A percentile compares a stretch with the other conserved stretches of the same genome.
Evolutionary conservation across 2,329 filamentous ascomycete genomes (phyloP).

Genomic region (Botryosphaeria dothidea): DNA sequence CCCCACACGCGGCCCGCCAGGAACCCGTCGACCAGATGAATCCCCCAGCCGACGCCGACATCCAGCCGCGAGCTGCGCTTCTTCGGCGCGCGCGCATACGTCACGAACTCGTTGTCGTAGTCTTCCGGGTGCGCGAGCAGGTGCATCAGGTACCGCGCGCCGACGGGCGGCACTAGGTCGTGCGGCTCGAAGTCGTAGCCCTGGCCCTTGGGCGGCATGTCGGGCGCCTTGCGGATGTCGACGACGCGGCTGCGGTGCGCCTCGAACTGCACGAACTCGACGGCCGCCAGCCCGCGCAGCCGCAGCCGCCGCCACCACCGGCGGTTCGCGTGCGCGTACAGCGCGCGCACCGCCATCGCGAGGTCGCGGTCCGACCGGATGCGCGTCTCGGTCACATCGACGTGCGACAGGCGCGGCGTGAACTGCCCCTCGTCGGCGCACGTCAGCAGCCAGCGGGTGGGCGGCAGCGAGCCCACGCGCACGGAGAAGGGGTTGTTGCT

Average conservation of each 20-base stretch:
- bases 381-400: slow-evolving; percentile 34
- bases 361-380: slow-evolving; percentile 39
- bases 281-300: slow-evolving; percentile 37
- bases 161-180: slow-evolving; percentile 41
- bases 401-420: slow-evolving; percentile 39
- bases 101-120: slow-evolving; percentile 40
- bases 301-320: slow-evolving; percentile 34
- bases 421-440: slow-evolving; percentile 40
- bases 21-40: slow-evolving; percentile 42
- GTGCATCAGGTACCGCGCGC: slow-evolving; percentile 39
- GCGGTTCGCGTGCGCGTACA: slow-evolving; percentile 36
- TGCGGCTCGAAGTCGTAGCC: slow-evolving; percentile 40
- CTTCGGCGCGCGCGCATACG: slow-evolving; percentile 36
- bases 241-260: slow-evolving; percentile 43
- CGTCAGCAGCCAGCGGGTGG: slow-evolving; percentile 39
- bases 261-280: slow-evolving; percentile 42
- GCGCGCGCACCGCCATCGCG: slow-evolving; percentile 33
- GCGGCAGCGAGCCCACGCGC: slow-evolving; percentile 24
- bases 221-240: slow-evolving; percentile 39
- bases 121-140: slow-evolving; percentile 42
- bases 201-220: slow-evolving; percentile 32
- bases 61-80: slow-evolving; percentile 35
- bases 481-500: slow-evolving; percentile 31
- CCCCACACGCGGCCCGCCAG: slow-evolving; percentile 38
- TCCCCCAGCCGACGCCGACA: slow-evolving; percentile 41